Evolutionary conservation across 768 basidiomycete genomes (phyloP).

Genomic region (Amanita inopinata): DNA sequence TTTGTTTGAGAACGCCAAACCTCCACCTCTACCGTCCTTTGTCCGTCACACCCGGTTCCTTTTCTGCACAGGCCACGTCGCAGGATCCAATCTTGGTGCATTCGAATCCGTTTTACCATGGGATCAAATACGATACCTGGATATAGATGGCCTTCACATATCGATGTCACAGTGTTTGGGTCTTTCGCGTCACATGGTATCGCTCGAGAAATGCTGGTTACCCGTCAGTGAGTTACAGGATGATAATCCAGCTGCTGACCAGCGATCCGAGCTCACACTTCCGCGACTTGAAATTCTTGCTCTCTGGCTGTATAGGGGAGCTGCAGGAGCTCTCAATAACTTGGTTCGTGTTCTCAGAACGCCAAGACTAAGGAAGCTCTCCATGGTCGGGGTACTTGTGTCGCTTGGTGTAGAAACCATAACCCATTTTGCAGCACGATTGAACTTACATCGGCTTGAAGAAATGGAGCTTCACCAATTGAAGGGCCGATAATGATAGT

Average conservation of each 20-base stretch:
- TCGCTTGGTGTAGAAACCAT: too few species aligned
- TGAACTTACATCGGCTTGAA: too few species aligned
- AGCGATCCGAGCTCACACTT: background rate
- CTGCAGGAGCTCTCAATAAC: too few species aligned
- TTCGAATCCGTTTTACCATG: slow-evolving; percentile 1
- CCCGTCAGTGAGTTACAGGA: background rate
- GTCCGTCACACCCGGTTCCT: background rate
- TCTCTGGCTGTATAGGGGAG: too few species aligned
- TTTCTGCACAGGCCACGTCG: slow-evolving; percentile 1
- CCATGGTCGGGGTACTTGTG: too few species aligned
- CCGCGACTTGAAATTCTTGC: background rate
- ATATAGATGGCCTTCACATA: slow-evolving; percentile 3
- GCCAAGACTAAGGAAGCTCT: too few species aligned
- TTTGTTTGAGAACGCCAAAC: too few species aligned
- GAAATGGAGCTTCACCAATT: too few species aligned
- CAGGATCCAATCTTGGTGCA: background rate
- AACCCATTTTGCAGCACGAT: too few species aligned
- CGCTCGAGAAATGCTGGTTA: slow-evolving; percentile 1
- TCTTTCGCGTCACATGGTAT: background rate
- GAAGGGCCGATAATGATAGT: too few species aligned
- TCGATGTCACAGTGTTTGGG: background rate
- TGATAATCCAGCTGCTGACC: background rate
- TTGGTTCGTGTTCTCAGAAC: too few species aligned
- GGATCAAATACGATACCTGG: slow-evolving; percentile 1
- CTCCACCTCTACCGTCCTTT: background rate